phyloP scores from a whole-genome alignment of 306 rosid species.

The Rosa rugosa region DNA sequence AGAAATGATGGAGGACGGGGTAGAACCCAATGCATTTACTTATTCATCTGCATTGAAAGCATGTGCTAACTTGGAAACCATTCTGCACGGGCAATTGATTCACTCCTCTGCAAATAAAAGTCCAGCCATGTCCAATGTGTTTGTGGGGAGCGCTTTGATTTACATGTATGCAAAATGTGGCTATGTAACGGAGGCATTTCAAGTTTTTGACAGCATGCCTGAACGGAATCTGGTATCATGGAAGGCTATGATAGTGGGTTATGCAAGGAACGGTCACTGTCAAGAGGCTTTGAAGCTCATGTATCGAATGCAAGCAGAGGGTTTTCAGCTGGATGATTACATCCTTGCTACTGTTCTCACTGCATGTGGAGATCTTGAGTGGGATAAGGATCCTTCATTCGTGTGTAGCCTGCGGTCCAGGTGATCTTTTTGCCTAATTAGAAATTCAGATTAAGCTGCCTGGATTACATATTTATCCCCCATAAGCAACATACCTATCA shows the following conservation, averaged over 20 bases:
- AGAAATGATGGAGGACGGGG: slow-evolving; percentile 79
- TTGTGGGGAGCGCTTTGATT: slow-evolving; percentile 79
- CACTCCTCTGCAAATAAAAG: slow-evolving; percentile 82
- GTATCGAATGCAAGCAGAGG: slow-evolving; percentile 79
- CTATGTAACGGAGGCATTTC: slow-evolving; percentile 63
- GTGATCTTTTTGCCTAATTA: slow-evolving; percentile 20
- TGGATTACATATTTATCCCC: slow-evolving; percentile 25
- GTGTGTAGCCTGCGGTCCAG: slow-evolving; percentile 41
- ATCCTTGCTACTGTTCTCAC: slow-evolving; percentile 56
- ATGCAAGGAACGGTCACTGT: slow-evolving; percentile 78
- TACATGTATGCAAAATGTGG: slow-evolving; percentile 87
- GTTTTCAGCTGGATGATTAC: slow-evolving; percentile 74
- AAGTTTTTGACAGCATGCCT: slow-evolving; percentile 79
- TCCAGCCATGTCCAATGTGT: slow-evolving; percentile 65
- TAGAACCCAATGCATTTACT: slow-evolving; percentile 75
- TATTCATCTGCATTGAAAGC: slow-evolving; percentile 84
- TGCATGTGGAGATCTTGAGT: slow-evolving; percentile 57
- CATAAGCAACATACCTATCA: slow-evolving; percentile 15
- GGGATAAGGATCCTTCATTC: slow-evolving; percentile 39
- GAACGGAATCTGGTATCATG: slow-evolving; percentile 78
- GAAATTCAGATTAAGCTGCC: not conserved
- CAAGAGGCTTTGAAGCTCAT: slow-evolving; percentile 77
- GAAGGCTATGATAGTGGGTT: slow-evolving; percentile 87
- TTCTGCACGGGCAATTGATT: slow-evolving; percentile 58
- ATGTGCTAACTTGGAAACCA: slow-evolving; percentile 63